These are phyloP conservation scores for Ensete ventricosum DNA, from an alignment of 176 grass and related monocot species.

Conservation along the genomic window DNA sequence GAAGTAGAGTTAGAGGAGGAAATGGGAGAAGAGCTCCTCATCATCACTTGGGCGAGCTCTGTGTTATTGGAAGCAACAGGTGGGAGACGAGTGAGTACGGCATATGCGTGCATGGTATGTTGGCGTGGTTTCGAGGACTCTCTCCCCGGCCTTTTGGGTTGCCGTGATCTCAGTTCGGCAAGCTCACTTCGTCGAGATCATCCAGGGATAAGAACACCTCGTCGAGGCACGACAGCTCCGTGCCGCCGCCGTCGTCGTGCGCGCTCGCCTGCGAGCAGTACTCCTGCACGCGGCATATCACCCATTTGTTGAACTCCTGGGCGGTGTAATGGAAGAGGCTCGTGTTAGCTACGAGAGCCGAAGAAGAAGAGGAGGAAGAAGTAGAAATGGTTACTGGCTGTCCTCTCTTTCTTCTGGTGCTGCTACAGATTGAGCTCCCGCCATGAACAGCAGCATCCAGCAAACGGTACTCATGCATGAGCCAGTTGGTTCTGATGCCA, in stretches of 20 bases:
- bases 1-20: no score
- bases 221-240: slow-evolving; percentile 85
- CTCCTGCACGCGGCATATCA: slow-evolving; percentile 67
- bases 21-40: no score
- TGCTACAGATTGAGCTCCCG: slow-evolving; percentile 10
- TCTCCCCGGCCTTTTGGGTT: no score
- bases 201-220: slow-evolving; percentile 93
- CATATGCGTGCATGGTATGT: no score
- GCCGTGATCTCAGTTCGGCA: slow-evolving; percentile 29
- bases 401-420: slow-evolving; percentile 34
- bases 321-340: not conserved
- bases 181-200: slow-evolving; percentile 93
- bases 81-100: no score
- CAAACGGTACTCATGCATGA: slow-evolving; percentile 89
- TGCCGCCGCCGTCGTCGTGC: slow-evolving; percentile 44
- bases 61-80: no score
- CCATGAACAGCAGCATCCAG: slow-evolving; percentile 18
- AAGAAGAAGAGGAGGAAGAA: not conserved
- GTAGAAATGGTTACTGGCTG: slow-evolving; percentile 26
- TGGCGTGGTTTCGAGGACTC: no score
- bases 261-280: slow-evolving; percentile 39
- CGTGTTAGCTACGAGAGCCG: not conserved
- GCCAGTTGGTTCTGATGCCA: slow-evolving; percentile 61
- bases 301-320: slow-evolving; percentile 61
- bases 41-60: no score